Conservation (phyloP, 495 filamentous ascomycete species). For the Penicillium paradoxum region DNA sequence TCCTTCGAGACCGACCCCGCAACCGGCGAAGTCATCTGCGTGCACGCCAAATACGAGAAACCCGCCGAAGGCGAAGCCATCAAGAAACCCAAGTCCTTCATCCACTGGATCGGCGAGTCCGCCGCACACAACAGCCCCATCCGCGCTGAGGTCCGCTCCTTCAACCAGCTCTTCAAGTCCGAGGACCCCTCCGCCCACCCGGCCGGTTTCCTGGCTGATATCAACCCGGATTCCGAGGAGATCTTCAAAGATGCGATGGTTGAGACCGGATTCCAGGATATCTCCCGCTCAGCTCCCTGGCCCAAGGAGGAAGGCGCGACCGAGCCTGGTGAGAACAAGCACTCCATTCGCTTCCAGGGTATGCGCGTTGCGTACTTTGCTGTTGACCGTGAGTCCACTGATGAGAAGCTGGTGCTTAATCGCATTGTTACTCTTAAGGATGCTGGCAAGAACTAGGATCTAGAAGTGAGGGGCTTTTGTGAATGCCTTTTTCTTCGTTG, state of each 20-base stretch:
- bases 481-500: neutral
- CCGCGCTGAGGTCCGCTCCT: constrained; percentile 72
- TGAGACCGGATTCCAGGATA: constrained; percentile 79
- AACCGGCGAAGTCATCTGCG: constrained; percentile 58
- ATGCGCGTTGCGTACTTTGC: constrained; percentile 84
- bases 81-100: constrained; percentile 74
- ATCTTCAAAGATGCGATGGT: constrained; percentile 74
- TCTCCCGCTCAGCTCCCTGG: constrained; percentile 72
- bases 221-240: constrained; percentile 80
- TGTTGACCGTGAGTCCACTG: constrained; percentile 74
- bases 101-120: constrained; percentile 78
- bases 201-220: constrained; percentile 73
- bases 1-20: constrained; percentile 66
- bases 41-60: constrained; percentile 42
- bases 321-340: constrained; percentile 30
- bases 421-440: constrained; percentile 92
- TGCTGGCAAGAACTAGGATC: constrained; percentile 21
- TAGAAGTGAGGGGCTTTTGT: neutral
- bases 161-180: constrained; percentile 81
- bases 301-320: constrained; percentile 60
- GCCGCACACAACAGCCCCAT: constrained; percentile 58
- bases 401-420: constrained; percentile 77
- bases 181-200: constrained; percentile 68
- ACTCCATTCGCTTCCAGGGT: constrained; percentile 86
- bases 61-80: constrained; percentile 43